Base-by-base conservation (phyloP, 257 asterid species). In the Fraxinus quadrangulata region DNA sequence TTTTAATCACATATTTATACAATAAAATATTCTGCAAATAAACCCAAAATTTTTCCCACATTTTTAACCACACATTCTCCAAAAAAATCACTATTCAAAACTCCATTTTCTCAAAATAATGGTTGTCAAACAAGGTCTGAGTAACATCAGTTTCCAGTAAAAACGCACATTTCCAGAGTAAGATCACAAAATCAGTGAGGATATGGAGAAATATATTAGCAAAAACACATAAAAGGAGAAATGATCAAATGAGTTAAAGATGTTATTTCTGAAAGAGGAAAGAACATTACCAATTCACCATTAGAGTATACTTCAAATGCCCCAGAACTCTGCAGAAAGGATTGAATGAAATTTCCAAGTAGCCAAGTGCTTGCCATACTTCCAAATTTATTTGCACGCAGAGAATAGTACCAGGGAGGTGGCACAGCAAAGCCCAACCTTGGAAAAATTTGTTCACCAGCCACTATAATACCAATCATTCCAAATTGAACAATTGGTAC, bases 311-410 rank as follows among this genome's bases (percentile, higher is more conserved):
- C 98, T 88, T 93, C 98, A 83, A 93, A 93, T 76, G 98, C 98
- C 79, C 98, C 93, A 1, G 98, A 90, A 73, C 90, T 89, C 83
- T 91, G 97, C 88, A 93, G 82, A 88, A 88, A 91, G 67, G 98
- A 91, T 65, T 93, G 97, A 74, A 92, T 84, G 83, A 91, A 87
- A 86, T 90, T 93, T 73, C 97, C 97, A 0, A 93, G 90, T 72
- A 93, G 92, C 98, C 98, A 93, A 77, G 93, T 88, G 85, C 91
- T 93, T 63, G 98, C 92, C 88, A 93, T 89, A 70, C 95, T 89
- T 80, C 98, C 98, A 77, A 93, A 93, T 81, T 89, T 88, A 87
- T 93, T 93, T 63, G 97, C 90, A 16, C 97, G 92, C 87, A 93
- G 73, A 37, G 90, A 77, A 78, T 90, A 79, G 84, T 88, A 93